These are phyloP conservation scores for Fusarium sp. DNA, from an alignment of 2,329 filamentous ascomycete genomes.

Conservation along the genomic window DNA sequence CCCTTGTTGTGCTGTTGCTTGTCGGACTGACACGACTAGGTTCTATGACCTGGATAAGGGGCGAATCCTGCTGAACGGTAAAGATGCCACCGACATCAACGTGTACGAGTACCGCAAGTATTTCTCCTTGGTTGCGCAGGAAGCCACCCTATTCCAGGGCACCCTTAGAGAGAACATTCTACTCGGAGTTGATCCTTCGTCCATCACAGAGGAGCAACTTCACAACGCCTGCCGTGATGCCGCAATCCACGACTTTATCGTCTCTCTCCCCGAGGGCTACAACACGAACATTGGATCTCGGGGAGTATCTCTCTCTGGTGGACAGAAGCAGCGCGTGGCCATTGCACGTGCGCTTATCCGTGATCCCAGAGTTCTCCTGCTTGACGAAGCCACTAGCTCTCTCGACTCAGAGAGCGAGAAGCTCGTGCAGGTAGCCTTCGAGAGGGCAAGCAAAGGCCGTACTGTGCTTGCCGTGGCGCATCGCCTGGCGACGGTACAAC, in stretches of 20 bases:
- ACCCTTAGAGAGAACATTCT: slow-evolving; percentile 80
- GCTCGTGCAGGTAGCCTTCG: slow-evolving; percentile 78
- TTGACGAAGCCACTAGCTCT: slow-evolving; percentile 82
- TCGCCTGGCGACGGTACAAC: slow-evolving; percentile 82
- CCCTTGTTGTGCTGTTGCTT: not conserved
- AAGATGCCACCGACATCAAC: slow-evolving; percentile 72
- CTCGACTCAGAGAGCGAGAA: slow-evolving; percentile 76
- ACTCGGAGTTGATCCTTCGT: slow-evolving; percentile 72
- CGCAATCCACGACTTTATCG: slow-evolving; percentile 80
- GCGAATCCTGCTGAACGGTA: slow-evolving; percentile 74
- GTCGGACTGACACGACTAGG: slow-evolving; percentile 48
- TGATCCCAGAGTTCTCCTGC: slow-evolving; percentile 75
- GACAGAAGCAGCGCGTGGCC: slow-evolving; percentile 79
- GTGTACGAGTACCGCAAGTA: slow-evolving; percentile 74
- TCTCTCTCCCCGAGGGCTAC: slow-evolving; percentile 77
- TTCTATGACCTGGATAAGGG: slow-evolving; percentile 81
- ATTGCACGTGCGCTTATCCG: slow-evolving; percentile 80
- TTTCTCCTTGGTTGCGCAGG: slow-evolving; percentile 82
- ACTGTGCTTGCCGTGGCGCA: slow-evolving; percentile 86
- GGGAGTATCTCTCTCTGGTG: slow-evolving; percentile 78
- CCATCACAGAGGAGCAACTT: slow-evolving; percentile 67
- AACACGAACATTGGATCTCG: slow-evolving; percentile 77
- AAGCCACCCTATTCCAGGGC: slow-evolving; percentile 80
- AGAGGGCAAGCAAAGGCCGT: slow-evolving; percentile 71
- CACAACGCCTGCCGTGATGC: slow-evolving; percentile 72